These are phyloP conservation scores for Dioszegia crocea DNA, from an alignment of 768 basidiomycete genomes.

Conservation along the genomic window DNA sequence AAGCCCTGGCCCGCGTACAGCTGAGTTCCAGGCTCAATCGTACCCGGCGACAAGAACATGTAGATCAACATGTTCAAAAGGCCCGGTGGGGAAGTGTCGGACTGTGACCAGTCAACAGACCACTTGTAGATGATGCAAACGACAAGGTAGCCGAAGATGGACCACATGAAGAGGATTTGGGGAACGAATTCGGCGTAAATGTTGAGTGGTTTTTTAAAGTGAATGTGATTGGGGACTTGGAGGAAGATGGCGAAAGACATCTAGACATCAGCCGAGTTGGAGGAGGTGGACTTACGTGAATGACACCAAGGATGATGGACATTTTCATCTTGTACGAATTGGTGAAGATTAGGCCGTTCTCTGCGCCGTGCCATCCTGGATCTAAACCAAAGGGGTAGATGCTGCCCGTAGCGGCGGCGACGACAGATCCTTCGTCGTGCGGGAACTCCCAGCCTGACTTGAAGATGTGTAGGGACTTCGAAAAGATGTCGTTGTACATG, in stretches of 20 bases:
- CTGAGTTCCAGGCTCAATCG: conserved; percentile 62
- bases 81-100: conserved; percentile 70
- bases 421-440: conserved; percentile 55
- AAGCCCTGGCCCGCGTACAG: conserved; percentile 83
- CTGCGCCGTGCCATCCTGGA: conserved; percentile 88
- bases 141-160: conserved; percentile 94
- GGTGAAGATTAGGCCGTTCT: conserved; percentile 85
- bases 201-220: conserved; percentile 78
- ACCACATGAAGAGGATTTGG: conserved; percentile 94
- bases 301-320: conserved; percentile 92
- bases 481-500: conserved; percentile 99
- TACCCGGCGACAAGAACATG: conserved; percentile 92
- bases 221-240: conserved; percentile 91
- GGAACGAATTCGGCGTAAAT: conserved; percentile 95
- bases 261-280: conserved; percentile 52
- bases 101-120: conserved; percentile 81
- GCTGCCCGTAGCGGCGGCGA: conserved; percentile 60
- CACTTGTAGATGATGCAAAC: conserved; percentile 96
- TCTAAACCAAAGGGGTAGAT: conserved; percentile 93
- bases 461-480: conserved; percentile 81
- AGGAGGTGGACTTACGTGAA: conserved; percentile 64
- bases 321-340: conserved; percentile 99
- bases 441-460: conserved; percentile 85
- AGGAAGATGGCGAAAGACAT: conserved; percentile 98
- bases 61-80: conserved; percentile 76